Base-by-base conservation (phyloP, 805 yeast genomes). In the Metschnikowia baotianmanensis region DNA sequence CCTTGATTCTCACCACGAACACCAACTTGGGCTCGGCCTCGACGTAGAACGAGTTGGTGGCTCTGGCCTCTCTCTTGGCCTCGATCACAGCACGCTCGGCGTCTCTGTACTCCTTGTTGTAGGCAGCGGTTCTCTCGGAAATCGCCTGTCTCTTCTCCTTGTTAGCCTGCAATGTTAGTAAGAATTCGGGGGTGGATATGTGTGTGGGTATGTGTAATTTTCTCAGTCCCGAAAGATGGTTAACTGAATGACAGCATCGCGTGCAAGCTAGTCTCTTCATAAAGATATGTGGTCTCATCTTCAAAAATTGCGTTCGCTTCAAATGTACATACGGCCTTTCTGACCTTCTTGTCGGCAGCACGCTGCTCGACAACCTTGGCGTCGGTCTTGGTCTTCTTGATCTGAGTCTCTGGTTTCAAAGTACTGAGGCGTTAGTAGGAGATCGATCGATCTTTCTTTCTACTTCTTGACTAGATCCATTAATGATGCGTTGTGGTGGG, bases 1-100 rank as follows among this genome's bases (percentile, higher is more conserved):
- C 97, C 91, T 90, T 90, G 83, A 90, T 90, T 85, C 98, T 88
- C 73, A 90, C 82, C 67, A 90, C 95, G 72, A 90, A 88, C 57
- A 87, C 95, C 66, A 90, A 84, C 76, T 87, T 89, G 66, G 83
- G 81, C 82, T 90, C 91, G 72, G 95, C 96, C 66, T 82, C 88
- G 63, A 88, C 95, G 80, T 82, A 90, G 88, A 83, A 86, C 65
- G 93, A 82, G 72, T 95, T 95, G 66, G 82, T 75, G 71, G 91
- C 90, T 80, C 85, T 86, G 60, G 96, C 96, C 56, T 85, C 87
- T 74, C 96, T 87, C 80, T 83, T 83, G 64, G 96, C 95, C 44
- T 77, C 76, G 68, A 85, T 73, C 64, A 85, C 72, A 62, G 93
- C 86, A 71, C 93, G 84, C 76, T 86, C 95, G 67, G 91, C 87